Evolutionary conservation across 371 early-diverging fungal species (phyloP), one percentile per base, ranked within the genome.

Genomic region (Rhizomucor miehei): DNA sequence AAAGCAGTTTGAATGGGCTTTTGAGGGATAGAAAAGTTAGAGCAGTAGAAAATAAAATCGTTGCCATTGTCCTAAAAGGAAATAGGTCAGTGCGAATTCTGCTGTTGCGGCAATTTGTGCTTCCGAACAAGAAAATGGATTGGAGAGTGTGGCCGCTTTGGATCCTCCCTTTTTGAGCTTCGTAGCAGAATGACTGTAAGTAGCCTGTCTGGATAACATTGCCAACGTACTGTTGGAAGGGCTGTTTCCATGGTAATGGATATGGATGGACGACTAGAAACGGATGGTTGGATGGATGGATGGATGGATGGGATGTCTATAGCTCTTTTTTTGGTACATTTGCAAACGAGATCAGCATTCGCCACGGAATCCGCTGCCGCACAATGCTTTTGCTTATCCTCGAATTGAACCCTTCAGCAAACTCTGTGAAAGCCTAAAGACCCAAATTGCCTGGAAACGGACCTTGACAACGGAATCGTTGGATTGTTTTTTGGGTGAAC

Each of bases 1-100:
- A 29, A 71, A 71, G 20, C 75, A 75, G 37, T 75, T 60, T 56
- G 71, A 75, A 57, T 75, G 75, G 75, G 50, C 54, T 6, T 66
- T 62, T 54, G 67, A 66, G 53, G 63, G 45, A 19, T 51, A 12
- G 12, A 29, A 29, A 29, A 3, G 29, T 29, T n/a, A n/a, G n/a
- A 29, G 8, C 29, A 5, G 3, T 29, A 29, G 29, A 29, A 29
- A 5, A 3, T 29, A 29, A 8, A 29, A n/a, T n/a, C n/a, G 29
- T 8, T 29, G 29, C 29, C 8, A 29, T 8, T 5, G 3, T 29
- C 29, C 29, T 29, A 29, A 29, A 5, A 5, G 29, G 29, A 8
- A n/a, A 29, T 29, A 29, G 29, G 29, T 29, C 29, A 29, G 29
- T 29, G 29, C 29, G 29, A 29, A 3, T 29, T 29, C 29, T 29